Evolutionary conservation across 2,329 filamentous ascomycete species (phyloP).

Genomic region (Sclerotinia nivalis): DNA sequence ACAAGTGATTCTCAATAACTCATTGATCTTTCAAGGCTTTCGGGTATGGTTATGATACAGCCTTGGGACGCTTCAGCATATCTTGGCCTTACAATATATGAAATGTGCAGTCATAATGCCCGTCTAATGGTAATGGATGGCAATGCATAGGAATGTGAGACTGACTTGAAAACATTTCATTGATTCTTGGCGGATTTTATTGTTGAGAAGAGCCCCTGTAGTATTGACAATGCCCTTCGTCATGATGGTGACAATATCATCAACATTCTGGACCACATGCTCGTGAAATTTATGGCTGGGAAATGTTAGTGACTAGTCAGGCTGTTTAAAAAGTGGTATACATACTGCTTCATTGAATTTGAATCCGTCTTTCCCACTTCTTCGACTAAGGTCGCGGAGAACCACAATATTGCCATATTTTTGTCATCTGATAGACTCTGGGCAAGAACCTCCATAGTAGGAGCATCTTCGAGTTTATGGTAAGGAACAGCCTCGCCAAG

Average conservation of each 20-base stretch:
- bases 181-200: constrained; percentile 52
- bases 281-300: constrained; percentile 49
- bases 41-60: not conserved
- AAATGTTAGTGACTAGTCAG: constrained; percentile 20
- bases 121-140: not conserved
- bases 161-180: constrained; percentile 62
- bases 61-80: constrained; percentile 10
- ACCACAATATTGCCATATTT: constrained; percentile 62
- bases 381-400: constrained; percentile 62
- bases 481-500: constrained; percentile 49
- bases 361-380: constrained; percentile 68
- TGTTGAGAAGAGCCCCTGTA: constrained; percentile 44
- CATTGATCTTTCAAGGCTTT: not conserved
- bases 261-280: constrained; percentile 52
- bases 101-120: not conserved
- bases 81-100: not conserved
- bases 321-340: constrained; percentile 23
- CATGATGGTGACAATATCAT: constrained; percentile 53
- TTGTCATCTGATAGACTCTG: constrained; percentile 51
- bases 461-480: constrained; percentile 49
- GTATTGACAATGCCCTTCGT: constrained; percentile 44
- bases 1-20: not conserved
- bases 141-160: not conserved
- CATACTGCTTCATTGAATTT: constrained; percentile 57
- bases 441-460: constrained; percentile 49